Base-by-base conservation (phyloP, 2,329 filamentous ascomycete species). In the Boeremia exigua region DNA sequence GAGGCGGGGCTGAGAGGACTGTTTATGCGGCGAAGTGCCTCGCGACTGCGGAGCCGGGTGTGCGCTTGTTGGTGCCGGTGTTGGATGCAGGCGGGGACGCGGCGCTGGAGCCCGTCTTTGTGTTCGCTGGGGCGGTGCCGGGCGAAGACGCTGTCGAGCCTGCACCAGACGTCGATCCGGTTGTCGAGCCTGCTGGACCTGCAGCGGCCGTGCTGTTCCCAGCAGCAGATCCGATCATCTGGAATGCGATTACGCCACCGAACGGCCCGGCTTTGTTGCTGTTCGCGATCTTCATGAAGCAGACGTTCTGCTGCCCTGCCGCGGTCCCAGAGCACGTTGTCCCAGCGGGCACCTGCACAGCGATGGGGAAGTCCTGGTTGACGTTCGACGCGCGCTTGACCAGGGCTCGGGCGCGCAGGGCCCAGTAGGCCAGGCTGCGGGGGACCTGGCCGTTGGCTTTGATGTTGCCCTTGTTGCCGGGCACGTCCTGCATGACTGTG, bases 301-400 rank as follows among this genome's bases (percentile, higher is more conserved):
- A 87, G 56, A 86, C 79, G 61, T 84, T 84, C 10, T 78, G 66
- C 71, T 83, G 77, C 19, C 83, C 84, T 4, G 81, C 84, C 2
- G 83, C 81, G 23, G 77, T 82, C 9, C 85, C 85, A 4, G 81
- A 84, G 73, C 85, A 88, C 33, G 74, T 61, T 69, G 83, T 81
- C 46, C 74, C 72, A 30, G 77, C 79, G 0, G 84, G 82, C 54
- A 87, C 81, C 14, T 77, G 77, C 15, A 64, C 47, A 5, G 58
- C 37, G 36, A 64, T 34, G 3, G 59, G 59, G 27, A 49, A 61
- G 29, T 61, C 57, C 49, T 43, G 33, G 38, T 62, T 60, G 9
- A 62, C 60, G 45, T 62, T 65, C 9, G 55, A 32, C 4, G 59
- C 62, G 33, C 62, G 62, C 50, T 50, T 54, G 5, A 54, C 29